Evolutionary conservation across 1,284 basidiomycete genomes (phyloP).

Genomic region (Rhodotorula sp.): DNA sequence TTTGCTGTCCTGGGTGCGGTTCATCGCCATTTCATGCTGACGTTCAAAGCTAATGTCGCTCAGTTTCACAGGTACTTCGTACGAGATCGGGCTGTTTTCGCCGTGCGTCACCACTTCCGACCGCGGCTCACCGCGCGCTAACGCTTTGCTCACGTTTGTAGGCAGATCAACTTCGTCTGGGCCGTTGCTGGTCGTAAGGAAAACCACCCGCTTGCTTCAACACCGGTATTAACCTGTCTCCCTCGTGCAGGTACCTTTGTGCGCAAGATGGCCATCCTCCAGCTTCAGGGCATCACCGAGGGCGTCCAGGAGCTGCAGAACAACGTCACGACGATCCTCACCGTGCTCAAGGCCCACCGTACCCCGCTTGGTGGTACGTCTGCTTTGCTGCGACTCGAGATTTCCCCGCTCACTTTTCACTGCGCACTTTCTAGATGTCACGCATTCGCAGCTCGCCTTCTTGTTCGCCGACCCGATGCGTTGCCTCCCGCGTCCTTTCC

Average conservation of each 20-base stretch:
- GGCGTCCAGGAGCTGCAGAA: constrained; percentile 11
- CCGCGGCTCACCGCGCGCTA: too few species aligned
- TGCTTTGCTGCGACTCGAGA: too few species aligned
- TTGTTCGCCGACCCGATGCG: constrained; percentile 29
- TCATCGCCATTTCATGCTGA: too few species aligned
- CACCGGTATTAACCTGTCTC: too few species aligned
- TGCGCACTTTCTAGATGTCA: not conserved
- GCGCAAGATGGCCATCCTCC: constrained; percentile 38
- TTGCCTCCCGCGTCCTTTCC: constrained; percentile 19
- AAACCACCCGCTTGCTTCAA: not conserved
- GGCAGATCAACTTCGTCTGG: constrained; percentile 30
- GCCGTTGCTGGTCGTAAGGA: constrained; percentile 38
- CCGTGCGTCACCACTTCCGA: constrained; percentile 28
- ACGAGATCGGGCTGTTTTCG: constrained; percentile 40
- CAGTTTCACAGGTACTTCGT: constrained; percentile 21
- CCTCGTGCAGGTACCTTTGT: constrained; percentile 34
- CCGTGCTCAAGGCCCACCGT: constrained; percentile 35
- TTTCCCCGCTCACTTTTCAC: not conserved
- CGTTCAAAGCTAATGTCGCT: not conserved
- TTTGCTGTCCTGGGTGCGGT: constrained; percentile 27
- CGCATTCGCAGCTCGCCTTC: constrained; percentile 18
- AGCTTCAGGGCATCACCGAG: constrained; percentile 9
- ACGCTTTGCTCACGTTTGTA: not conserved
- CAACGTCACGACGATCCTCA: constrained; percentile 38
- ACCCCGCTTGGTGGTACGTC: constrained; percentile 32